These are phyloP conservation scores for Vaccinium corymbosum DNA, from an alignment of 148 eudicot species.

Conservation along the genomic window DNA sequence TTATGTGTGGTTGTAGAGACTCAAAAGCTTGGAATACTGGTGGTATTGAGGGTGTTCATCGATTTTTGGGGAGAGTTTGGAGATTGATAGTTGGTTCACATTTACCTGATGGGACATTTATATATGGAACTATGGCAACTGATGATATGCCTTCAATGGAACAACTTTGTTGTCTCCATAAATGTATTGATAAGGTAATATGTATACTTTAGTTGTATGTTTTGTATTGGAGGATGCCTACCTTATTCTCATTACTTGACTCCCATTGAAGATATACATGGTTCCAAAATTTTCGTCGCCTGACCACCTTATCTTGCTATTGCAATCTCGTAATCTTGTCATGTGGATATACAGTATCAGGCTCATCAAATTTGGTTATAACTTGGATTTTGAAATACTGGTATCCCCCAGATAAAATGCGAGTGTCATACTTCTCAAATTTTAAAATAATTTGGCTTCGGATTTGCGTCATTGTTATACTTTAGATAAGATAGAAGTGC, in stretches of 20 bases:
- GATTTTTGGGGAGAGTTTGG: slow-evolving; percentile 92
- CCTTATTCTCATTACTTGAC: background rate
- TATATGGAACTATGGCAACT: slow-evolving; percentile 55
- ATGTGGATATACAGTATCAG: background rate
- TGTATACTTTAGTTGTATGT: background rate
- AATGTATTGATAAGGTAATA: slow-evolving; percentile 80
- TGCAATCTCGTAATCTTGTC: background rate
- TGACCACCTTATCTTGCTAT: background rate
- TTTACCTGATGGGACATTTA: slow-evolving; percentile 60
- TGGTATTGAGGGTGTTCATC: slow-evolving; percentile 97
- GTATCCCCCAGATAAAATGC: background rate
- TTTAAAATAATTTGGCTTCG: background rate
- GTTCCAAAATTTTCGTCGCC: background rate
- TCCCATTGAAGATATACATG: background rate
- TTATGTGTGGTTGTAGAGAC: slow-evolving; percentile 48
- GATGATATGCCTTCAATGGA: slow-evolving; percentile 68
- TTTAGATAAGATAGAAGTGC: background rate
- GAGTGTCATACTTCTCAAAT: background rate
- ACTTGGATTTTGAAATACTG: background rate
- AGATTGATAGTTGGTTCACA: slow-evolving; percentile 83
- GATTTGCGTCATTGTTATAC: background rate
- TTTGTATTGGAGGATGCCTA: background rate
- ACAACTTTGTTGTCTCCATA: slow-evolving; percentile 80
- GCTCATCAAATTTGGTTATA: background rate
- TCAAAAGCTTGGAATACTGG: slow-evolving; percentile 93